Evolutionary conservation across 768 basidiomycete species (phyloP).

Genomic region (Mycena leptocephala): DNA sequence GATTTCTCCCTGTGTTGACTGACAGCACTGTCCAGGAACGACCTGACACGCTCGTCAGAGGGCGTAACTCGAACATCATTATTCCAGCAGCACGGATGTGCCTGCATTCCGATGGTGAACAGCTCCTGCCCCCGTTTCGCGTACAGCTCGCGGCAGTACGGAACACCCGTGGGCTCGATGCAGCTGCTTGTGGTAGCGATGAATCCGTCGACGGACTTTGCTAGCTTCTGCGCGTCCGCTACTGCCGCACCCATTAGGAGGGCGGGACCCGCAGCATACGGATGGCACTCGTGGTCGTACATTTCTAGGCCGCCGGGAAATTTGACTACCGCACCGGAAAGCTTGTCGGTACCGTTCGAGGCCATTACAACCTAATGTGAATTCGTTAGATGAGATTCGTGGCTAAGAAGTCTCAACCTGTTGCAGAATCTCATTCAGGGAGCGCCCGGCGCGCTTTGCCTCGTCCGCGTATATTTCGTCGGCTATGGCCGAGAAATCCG

Average conservation of each 20-base stretch:
- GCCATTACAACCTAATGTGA: background rate
- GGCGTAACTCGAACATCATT: background rate
- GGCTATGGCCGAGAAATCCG: conserved; percentile 18
- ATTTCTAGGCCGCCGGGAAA: conserved; percentile 22
- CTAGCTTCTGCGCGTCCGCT: conserved; percentile 7
- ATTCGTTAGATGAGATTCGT: background rate
- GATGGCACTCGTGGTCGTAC: conserved; percentile 31
- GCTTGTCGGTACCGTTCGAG: conserved; percentile 28
- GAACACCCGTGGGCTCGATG: conserved; percentile 12
- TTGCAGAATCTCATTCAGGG: conserved; percentile 13
- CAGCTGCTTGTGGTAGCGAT: background rate
- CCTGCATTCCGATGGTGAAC: conserved; percentile 24
- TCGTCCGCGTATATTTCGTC: conserved; percentile 24
- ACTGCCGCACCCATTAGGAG: background rate
- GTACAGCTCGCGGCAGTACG: conserved; percentile 7
- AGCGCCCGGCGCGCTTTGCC: conserved; percentile 10
- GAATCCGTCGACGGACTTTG: conserved; percentile 12
- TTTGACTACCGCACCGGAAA: conserved; percentile 5
- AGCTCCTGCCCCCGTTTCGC: conserved; percentile 19
- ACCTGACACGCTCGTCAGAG: background rate
- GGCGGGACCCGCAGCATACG: conserved; percentile 12
- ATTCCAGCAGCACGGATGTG: conserved; percentile 4
- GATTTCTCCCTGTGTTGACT: conserved; percentile 12
- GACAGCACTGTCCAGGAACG: conserved; percentile 19
- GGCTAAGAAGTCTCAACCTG: background rate